A percentile compares a stretch with the other conserved stretches of the same genome.
Evolutionary conservation across 257 asterid species (phyloP).

Genomic region (Lycium ferocissimum): DNA sequence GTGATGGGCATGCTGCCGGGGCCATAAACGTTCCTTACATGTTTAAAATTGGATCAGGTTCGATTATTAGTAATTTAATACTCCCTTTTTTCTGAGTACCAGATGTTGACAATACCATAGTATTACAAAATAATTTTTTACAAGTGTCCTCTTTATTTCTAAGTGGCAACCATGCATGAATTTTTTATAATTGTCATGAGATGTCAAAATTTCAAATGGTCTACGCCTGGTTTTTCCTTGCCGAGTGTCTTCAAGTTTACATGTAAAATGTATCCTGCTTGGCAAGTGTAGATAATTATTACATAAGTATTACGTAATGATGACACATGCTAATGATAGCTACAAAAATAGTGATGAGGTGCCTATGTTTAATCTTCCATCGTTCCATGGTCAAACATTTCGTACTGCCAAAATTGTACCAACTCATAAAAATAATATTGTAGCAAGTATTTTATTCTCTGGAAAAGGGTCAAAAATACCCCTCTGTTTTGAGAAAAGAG

Average conservation of each 20-base stretch:
- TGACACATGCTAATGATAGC: no score
- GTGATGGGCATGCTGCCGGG: conserved; percentile 67
- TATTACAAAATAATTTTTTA: background rate
- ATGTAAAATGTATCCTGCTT: background rate
- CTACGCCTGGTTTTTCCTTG: no score
- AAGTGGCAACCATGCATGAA: background rate
- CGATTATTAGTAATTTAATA: background rate
- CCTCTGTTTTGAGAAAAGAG: no score
- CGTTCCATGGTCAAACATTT: no score
- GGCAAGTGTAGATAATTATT: no score
- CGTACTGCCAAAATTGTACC: no score
- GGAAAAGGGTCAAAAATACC: no score
- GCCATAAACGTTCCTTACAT: conserved; percentile 79
- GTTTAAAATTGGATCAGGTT: conserved; percentile 70
- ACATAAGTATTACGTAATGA: no score
- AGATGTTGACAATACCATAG: background rate
- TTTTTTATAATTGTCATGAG: background rate
- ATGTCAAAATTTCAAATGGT: background rate
- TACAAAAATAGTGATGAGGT: no score
- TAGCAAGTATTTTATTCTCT: no score
- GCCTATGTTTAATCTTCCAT: no score
- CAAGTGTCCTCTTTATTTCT: background rate
- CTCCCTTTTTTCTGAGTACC: background rate
- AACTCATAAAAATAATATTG: no score
- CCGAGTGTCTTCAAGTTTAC: background rate